A percentile compares a stretch with the other conserved stretches of the same genome.
These are phyloP conservation scores for Alternaria arborescens DNA, from an alignment of 2,329 filamentous ascomycete genomes.

Conservation along the genomic window DNA sequence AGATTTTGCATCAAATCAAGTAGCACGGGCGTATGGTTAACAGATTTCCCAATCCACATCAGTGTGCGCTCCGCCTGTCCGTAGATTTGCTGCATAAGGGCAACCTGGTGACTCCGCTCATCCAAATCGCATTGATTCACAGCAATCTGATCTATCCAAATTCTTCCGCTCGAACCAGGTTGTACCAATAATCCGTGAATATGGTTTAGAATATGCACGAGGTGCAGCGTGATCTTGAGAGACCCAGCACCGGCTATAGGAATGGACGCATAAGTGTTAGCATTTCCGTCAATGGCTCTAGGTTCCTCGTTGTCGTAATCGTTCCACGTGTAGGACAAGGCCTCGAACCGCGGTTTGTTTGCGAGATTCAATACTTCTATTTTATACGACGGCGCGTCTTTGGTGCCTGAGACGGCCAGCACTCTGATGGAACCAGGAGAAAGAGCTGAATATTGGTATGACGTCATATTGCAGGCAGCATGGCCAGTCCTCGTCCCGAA, in stretches of 20 bases:
- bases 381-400: neutral
- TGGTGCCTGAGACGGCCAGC: neutral
- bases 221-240: neutral
- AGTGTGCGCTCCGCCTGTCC: conserved; percentile 1
- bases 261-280: neutral
- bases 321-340: conserved; percentile 1
- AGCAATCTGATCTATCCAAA: conserved; percentile 6
- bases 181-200: neutral
- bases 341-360: neutral
- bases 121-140: neutral
- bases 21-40: neutral
- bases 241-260: neutral
- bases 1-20: neutral
- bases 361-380: neutral
- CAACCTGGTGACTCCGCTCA: conserved; percentile 1
- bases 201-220: neutral
- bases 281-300: neutral
- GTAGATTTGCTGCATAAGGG: conserved; percentile 2
- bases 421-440: neutral
- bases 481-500: neutral
- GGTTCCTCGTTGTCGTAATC: neutral
- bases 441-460: neutral
- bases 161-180: neutral
- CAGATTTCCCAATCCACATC: conserved; percentile 2
- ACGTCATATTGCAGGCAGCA: neutral